Base-by-base conservation (phyloP, 2,329 filamentous ascomycete species). In the Epichloe sylvatica region DNA sequence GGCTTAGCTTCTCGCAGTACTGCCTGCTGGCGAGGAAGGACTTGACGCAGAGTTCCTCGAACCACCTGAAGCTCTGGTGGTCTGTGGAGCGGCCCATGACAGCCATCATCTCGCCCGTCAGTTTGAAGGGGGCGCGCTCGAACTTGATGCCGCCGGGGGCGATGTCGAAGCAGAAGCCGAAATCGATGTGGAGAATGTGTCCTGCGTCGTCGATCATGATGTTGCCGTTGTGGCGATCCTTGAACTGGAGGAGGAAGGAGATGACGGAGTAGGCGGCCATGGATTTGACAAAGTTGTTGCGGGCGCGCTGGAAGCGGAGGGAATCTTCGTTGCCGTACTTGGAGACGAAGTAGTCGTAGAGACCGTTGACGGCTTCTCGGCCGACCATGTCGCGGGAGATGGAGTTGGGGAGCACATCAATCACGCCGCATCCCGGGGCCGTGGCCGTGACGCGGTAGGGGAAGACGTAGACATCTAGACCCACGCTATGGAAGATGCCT, bases 181-280 rank as follows among this genome's bases (percentile, higher is more conserved):
- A 98, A 66, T 98, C 92, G 58, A 98, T 97, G 71, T 98, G 92
- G 49, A 98, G 78, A 60, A 98, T 95, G 68, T 98, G 92, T 4
- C 94, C 92, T 0, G 85, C 86, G 61, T 96, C 91, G 65, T 98
- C 91, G 55, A 98, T 83, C 94, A 98, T 98, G 72, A 98, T 98
- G 72, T 98, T 98, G 54, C 92, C 92, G 66, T 98, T 98, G 71
- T 98, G 92, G 3, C 92, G 83, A 64, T 99, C 92, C 68, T 99
- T 99, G 81, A 99, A 97, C 62, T 98, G 94, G 37, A 98, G 73
- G 13, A 98, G 74, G 70, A 94, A 98, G 0, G 88, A 94, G 56
- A 98, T 97, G 60, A 98, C 84, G 17, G 86, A 94, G 72, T 98
- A 98, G 12, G 92, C 94, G 0, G 94, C 92, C 92, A 98, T 97